phyloP scores from a whole-genome alignment of 805 yeast genomes.

The Spathaspora hagerdaliae region DNA sequence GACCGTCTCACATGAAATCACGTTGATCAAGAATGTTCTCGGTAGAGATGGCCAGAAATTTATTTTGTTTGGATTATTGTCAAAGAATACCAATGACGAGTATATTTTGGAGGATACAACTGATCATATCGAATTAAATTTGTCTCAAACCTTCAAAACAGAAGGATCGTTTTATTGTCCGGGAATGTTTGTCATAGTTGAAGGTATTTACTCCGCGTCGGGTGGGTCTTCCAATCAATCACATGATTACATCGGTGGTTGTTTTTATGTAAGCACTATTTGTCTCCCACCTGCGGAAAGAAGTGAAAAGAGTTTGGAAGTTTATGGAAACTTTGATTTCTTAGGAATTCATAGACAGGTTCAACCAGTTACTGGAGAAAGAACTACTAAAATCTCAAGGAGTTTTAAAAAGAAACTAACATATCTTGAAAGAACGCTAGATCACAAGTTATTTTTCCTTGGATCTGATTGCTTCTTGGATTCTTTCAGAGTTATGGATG shows the following conservation, averaged over 20 bases:
- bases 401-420: constrained; percentile 52
- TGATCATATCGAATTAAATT: constrained; percentile 66
- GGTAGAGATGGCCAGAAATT: constrained; percentile 82
- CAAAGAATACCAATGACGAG: constrained; percentile 59
- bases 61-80: constrained; percentile 71
- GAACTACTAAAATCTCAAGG: constrained; percentile 54
- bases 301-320: constrained; percentile 60
- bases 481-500: constrained; percentile 53
- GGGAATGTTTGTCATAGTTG: constrained; percentile 77
- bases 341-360: constrained; percentile 36
- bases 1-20: constrained; percentile 38
- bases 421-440: constrained; percentile 52
- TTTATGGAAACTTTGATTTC: constrained; percentile 77
- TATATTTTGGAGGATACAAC: constrained; percentile 79
- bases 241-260: constrained; percentile 33
- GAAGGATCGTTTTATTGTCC: constrained; percentile 62
- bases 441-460: constrained; percentile 61
- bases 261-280: constrained; percentile 69
- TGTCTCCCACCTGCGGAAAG: constrained; percentile 89
- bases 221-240: constrained; percentile 39
- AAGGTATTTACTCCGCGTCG: constrained; percentile 76
- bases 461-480: constrained; percentile 77
- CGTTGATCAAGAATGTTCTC: constrained; percentile 75
- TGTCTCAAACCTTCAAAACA: constrained; percentile 58
- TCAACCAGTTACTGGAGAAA: constrained; percentile 24